A percentile compares a stretch with the other conserved stretches of the same genome.
These are phyloP conservation scores for Pseudogymnoascus sp. DNA, from an alignment of 2,329 filamentous ascomycete genomes.

Conservation along the genomic window DNA sequence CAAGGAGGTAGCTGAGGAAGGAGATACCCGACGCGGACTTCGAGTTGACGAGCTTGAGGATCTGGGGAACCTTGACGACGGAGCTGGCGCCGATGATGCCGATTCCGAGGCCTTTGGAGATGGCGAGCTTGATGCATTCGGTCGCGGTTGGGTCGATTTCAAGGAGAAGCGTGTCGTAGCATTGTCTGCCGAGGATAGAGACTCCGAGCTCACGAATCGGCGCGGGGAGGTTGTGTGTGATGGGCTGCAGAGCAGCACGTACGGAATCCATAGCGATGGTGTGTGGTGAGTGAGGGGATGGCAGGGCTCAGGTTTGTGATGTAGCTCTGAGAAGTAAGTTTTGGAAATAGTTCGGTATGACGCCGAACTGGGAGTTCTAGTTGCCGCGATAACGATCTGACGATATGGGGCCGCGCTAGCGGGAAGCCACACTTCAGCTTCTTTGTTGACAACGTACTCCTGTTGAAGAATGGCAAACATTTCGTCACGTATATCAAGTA, in stretches of 20 bases:
- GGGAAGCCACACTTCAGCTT: not conserved
- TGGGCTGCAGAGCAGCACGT: conserved; percentile 43
- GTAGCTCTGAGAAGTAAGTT: not conserved
- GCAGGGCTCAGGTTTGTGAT: not conserved
- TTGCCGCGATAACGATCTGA: not conserved
- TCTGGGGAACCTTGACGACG: conserved; percentile 94
- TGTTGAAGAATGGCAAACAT: not conserved
- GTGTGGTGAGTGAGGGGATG: not conserved
- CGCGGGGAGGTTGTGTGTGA: conserved; percentile 64
- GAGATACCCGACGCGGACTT: conserved; percentile 76
- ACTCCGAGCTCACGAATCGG: conserved; percentile 68
- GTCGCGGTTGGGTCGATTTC: conserved; percentile 72
- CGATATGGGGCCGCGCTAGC: not conserved
- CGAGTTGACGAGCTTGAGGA: conserved; percentile 79
- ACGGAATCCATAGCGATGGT: not conserved
- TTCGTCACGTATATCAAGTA: not conserved
- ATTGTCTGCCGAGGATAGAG: conserved; percentile 71
- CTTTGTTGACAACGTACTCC: not conserved
- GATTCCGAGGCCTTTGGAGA: conserved; percentile 88
- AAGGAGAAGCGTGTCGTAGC: conserved; percentile 80
- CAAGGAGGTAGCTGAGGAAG: conserved; percentile 86
- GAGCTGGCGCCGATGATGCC: conserved; percentile 86
- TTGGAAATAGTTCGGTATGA: not conserved
- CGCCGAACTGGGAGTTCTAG: not conserved
- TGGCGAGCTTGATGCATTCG: conserved; percentile 76